These are phyloP conservation scores for Sporisorium reilianum DNA, from an alignment of 1,284 basidiomycete species.

Conservation along the genomic window DNA sequence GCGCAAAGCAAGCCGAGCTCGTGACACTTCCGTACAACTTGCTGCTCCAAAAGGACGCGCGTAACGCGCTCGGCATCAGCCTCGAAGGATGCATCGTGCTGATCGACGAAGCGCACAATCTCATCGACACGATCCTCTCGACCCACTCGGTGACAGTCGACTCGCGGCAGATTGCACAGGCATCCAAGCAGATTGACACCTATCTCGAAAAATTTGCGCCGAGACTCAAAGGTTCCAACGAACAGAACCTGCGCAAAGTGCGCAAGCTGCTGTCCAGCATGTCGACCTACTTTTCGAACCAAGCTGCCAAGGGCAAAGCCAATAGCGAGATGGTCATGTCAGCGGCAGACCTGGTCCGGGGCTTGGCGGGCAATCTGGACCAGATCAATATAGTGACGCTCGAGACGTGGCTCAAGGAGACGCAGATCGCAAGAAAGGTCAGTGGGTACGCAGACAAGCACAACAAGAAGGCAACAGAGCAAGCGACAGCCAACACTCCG, in stretches of 20 bases:
- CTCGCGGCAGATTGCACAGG: slow-evolving; percentile 75
- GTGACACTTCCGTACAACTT: slow-evolving; percentile 94
- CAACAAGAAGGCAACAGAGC: slow-evolving; percentile 73
- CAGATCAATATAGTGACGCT: slow-evolving; percentile 79
- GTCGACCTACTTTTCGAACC: slow-evolving; percentile 29
- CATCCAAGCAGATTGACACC: slow-evolving; percentile 80
- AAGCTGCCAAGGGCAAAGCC: slow-evolving; percentile 13
- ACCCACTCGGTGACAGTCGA: slow-evolving; percentile 83
- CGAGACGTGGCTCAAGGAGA: slow-evolving; percentile 83
- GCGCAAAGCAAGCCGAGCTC: slow-evolving; percentile 90
- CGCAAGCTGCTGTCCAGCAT: slow-evolving; percentile 48
- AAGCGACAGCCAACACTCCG: slow-evolving; percentile 62
- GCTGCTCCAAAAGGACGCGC: slow-evolving; percentile 83
- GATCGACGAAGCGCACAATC: slow-evolving; percentile 93
- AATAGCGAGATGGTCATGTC: slow-evolving; percentile 73
- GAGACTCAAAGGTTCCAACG: slow-evolving; percentile 80
- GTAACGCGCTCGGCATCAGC: slow-evolving; percentile 84
- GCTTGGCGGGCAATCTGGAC: slow-evolving; percentile 79
- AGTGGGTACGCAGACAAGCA: slow-evolving; percentile 82
- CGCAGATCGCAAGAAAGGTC: slow-evolving; percentile 80
- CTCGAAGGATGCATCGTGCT: slow-evolving; percentile 83
- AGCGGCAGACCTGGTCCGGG: slow-evolving; percentile 75
- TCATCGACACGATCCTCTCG: slow-evolving; percentile 81
- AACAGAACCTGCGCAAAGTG: slow-evolving; percentile 83
- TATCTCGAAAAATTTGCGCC: slow-evolving; percentile 85